These are phyloP conservation scores for Gremmenia infestans DNA, from an alignment of 2,329 filamentous ascomycete species.

Conservation along the genomic window DNA sequence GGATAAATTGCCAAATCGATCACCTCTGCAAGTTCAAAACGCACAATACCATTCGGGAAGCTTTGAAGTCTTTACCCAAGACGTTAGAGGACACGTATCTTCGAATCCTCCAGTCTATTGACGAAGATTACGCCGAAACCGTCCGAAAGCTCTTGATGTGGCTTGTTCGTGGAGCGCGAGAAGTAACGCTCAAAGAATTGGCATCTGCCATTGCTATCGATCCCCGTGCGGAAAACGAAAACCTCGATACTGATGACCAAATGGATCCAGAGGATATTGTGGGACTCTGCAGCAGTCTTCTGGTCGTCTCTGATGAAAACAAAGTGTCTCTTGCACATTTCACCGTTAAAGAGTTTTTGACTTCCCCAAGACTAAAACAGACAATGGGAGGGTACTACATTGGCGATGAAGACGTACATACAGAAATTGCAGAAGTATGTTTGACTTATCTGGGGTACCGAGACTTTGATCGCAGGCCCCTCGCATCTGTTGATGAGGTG, in stretches of 20 bases:
- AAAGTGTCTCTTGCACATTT: conserved; percentile 27
- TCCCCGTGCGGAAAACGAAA: neutral
- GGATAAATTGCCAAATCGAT: conserved; percentile 28
- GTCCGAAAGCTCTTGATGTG: conserved; percentile 25
- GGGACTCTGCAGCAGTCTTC: conserved; percentile 6
- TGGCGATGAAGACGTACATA: neutral
- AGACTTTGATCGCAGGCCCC: neutral
- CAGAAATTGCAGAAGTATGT: conserved; percentile 7
- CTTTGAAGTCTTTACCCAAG: conserved; percentile 15
- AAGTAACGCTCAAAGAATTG: conserved; percentile 26
- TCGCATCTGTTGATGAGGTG: neutral
- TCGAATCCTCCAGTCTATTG: conserved; percentile 23
- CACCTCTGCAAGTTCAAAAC: conserved; percentile 2
- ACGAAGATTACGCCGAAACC: conserved; percentile 13
- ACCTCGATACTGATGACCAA: conserved; percentile 16
- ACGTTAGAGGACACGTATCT: conserved; percentile 23
- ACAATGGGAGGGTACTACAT: neutral
- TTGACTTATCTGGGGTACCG: conserved; percentile 10
- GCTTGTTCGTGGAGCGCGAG: conserved; percentile 23
- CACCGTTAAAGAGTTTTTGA: conserved; percentile 30
- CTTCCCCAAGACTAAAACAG: conserved; percentile 18
- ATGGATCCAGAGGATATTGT: conserved; percentile 29
- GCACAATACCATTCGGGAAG: conserved; percentile 4
- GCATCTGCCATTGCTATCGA: conserved; percentile 26
- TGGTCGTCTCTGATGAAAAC: conserved; percentile 1